A percentile compares a stretch with the other conserved stretches of the same genome.
phyloP scores from a whole-genome alignment of 306 rosid species.

The Dryas alaskensis region DNA sequence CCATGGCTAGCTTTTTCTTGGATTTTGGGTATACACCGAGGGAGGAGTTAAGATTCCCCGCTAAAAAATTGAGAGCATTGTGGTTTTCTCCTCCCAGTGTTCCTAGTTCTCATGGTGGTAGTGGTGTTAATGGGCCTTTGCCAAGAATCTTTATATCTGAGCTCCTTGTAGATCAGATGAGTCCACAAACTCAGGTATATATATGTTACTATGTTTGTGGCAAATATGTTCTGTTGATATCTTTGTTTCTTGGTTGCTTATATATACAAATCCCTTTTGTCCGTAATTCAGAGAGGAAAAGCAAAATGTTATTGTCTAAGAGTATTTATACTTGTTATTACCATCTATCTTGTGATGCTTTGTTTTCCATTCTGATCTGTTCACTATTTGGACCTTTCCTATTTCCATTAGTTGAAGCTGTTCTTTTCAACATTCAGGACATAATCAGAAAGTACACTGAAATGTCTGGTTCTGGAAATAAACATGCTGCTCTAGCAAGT shows the following conservation, averaged over 20 bases:
- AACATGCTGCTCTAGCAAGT: constrained; percentile 82
- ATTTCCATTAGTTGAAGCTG: constrained; percentile 1
- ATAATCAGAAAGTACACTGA: constrained; percentile 68
- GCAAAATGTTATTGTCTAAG: no score
- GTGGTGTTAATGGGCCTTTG: constrained; percentile 69
- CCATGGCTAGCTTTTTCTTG: constrained; percentile 68
- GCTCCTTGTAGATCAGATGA: constrained; percentile 86
- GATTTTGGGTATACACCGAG: constrained; percentile 71
- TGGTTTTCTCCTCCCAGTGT: constrained; percentile 89
- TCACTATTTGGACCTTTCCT: background rate
- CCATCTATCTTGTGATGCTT: no score
- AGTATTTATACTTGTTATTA: no score
- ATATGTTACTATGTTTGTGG: background rate
- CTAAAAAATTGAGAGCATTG: constrained; percentile 76
- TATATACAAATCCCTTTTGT: no score
- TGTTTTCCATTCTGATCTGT: no score
- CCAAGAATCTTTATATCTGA: constrained; percentile 90
- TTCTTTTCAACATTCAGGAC: constrained; percentile 43
- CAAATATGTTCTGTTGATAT: background rate
- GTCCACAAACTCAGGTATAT: constrained; percentile 74
- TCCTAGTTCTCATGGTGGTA: constrained; percentile 34
- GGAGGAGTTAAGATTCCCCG: constrained; percentile 80
- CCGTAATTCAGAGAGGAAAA: no score
- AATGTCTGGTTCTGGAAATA: constrained; percentile 53
- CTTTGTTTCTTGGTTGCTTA: no score